Conservation (phyloP, 441 rosid species). For the Syzygium syzygioides region DNA sequence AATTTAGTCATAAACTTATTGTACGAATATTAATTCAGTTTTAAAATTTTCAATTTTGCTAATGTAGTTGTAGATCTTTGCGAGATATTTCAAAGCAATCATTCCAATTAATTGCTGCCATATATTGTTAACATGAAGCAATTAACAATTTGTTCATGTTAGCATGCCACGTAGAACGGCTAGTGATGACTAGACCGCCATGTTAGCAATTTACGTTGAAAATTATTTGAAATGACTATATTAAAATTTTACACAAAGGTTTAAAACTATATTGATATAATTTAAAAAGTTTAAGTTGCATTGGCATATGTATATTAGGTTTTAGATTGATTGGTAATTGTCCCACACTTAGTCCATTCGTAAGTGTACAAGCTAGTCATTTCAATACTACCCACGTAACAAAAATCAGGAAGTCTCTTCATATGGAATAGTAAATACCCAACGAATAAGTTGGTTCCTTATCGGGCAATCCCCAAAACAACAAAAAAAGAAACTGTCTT, state of each 20-base stretch:
- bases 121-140: neutral
- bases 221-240: neutral
- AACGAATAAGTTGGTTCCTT: neutral
- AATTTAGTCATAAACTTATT: neutral
- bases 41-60: neutral
- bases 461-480: too few species aligned
- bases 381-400: neutral
- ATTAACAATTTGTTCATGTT: neutral
- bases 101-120: neutral
- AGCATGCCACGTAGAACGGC: neutral
- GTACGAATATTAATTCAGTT: accelerated
- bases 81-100: neutral
- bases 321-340: neutral
- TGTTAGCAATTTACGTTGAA: neutral
- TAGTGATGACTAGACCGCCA: accelerated
- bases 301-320: neutral
- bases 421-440: neutral
- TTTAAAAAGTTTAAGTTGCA: neutral
- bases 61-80: neutral
- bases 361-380: neutral
- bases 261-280: neutral
- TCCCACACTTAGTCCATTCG: neutral
- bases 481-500: too few species aligned
- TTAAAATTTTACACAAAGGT: neutral
- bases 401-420: neutral